Base-by-base conservation (phyloP, 176 grass and related monocot species). In the Avena insularis region DNA sequence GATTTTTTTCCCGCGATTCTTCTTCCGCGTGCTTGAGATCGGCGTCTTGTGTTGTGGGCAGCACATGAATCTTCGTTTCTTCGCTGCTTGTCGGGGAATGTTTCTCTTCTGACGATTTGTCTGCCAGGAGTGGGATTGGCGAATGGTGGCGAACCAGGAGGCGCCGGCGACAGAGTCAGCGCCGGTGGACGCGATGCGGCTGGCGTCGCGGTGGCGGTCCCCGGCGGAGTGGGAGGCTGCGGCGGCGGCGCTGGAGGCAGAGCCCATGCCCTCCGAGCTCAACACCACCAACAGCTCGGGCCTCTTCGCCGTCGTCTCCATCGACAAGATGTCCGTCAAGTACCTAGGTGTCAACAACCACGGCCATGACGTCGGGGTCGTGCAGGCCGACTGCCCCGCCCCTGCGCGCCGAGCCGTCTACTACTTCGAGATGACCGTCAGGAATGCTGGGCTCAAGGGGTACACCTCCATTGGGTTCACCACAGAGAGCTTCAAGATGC, bases 241-340 rank as follows among this genome's bases (percentile, higher is more conserved):
- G 12, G 92, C 82, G 61, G 82, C 75, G 61, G 88, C 82, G 90
- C 56, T 97, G 75, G 97, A 97, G 35, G 50, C 85, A 3, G 97
- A 99, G 65, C 91, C 90, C 80, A 75, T 31, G 67, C 97, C 97
- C 45, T 99, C 97, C 61, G 88, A 97, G 60, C 87, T 99, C 15
- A 99, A 99, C 86, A 99, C 94, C 51, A 67, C 86, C 87, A 99
- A 99, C 87, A 93, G 94, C 94, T 99, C 97, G n/a, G 97, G 91
- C 5, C 88, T 97, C 73, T 99, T 97, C 62, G 77, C 93, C 77
- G 74, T 94, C 15, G 97, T 99, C 3, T 99, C 97, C 54, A 58
- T 88, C 59, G 97, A 97, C 89, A 92, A 92, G 91, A 79, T 99
- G 91, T 96, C 92, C 63, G 92, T 97, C 47, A 89, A 51, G 78